Base-by-base conservation (phyloP, 495 filamentous ascomycete species). In the Evernia prunastri region DNA sequence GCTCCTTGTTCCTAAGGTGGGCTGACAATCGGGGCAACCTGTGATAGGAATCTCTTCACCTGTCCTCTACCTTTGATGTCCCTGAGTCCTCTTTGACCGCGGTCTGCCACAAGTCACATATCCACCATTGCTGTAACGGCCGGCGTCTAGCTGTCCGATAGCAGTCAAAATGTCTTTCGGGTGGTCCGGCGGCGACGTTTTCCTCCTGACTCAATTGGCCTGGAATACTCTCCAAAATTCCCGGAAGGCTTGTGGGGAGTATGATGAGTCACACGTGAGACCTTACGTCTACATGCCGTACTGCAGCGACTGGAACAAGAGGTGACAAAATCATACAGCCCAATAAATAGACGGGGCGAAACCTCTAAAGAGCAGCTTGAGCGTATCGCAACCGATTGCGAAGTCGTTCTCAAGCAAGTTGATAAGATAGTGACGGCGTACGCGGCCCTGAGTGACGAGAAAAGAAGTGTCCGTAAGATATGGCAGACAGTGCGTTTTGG, bases 121-220 rank as follows among this genome's bases (percentile, higher is more conserved):
- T 37, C 36, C 36, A 37, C 7, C 36, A 37, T 7, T 37, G 36
- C 36, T 12, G 36, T 37, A 37, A 37, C 36, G 36, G 12, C 36
- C 36, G 36, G 7, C 6, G 12, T 37, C 12, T 37, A 12, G 12
- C 36, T 37, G 36, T 12, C 36, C 36, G 36, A 37, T 7, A 37
- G 36, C 36, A 6, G 36, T 58, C 56, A 29, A 29, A 29, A 71
- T 73, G 73, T 73, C 69, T 23, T 72, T 71, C 42, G 73, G 68
- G 2, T 70, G 29, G n/a, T 66, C 63, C 2, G 40, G 63, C 29
- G 58, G 67, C 25, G 73, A 75, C 51, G 47, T 68, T 20, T 31
- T 59, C 7, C 62, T 75, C 31, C n/a, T n/a, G n/a, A 61, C 66
- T 29, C 42, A 67, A 40, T 42, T 74, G n/a, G 72, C 66, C 18